A percentile compares a stretch with the other conserved stretches of the same genome.
Evolutionary conservation across 2,329 filamentous ascomycete genomes (phyloP).

Genomic region (Aureobasidium leucospermi): DNA sequence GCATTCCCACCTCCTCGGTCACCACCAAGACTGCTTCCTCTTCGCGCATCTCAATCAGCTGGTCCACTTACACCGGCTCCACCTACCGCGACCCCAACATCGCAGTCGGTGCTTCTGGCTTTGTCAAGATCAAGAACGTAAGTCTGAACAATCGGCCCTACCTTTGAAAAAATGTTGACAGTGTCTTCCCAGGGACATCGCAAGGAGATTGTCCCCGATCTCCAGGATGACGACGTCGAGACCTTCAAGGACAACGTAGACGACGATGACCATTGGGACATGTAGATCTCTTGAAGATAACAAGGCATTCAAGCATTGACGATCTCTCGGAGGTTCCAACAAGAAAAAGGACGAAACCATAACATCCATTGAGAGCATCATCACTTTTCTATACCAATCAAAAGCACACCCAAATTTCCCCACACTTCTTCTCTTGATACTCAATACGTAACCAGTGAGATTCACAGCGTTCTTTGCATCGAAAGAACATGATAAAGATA

Average conservation of each 20-base stretch:
- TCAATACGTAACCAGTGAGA: no score
- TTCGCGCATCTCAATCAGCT: background rate
- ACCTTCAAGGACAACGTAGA: background rate
- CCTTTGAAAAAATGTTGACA: background rate
- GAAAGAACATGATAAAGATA: no score
- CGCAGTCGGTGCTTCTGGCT: background rate
- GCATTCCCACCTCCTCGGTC: no score
- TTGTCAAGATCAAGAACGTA: background rate
- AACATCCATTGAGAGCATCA: background rate
- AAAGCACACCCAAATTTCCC: no score
- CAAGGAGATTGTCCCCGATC: background rate
- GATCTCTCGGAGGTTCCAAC: background rate
- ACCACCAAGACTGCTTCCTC: background rate
- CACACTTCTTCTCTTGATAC: no score
- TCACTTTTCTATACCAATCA: background rate
- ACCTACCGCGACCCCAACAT: background rate
- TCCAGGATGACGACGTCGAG: background rate
- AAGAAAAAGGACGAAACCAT: background rate
- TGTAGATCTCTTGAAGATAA: background rate
- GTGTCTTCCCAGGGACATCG: background rate
- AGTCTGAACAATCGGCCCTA: background rate
- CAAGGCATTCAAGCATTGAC: background rate
- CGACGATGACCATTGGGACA: background rate
- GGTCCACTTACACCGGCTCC: background rate
- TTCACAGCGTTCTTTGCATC: no score